Evolutionary conservation across 129 eudicot genomes (phyloP), one percentile per base, ranked within the genome.

Genomic region (Scalesia atractyloides): DNA sequence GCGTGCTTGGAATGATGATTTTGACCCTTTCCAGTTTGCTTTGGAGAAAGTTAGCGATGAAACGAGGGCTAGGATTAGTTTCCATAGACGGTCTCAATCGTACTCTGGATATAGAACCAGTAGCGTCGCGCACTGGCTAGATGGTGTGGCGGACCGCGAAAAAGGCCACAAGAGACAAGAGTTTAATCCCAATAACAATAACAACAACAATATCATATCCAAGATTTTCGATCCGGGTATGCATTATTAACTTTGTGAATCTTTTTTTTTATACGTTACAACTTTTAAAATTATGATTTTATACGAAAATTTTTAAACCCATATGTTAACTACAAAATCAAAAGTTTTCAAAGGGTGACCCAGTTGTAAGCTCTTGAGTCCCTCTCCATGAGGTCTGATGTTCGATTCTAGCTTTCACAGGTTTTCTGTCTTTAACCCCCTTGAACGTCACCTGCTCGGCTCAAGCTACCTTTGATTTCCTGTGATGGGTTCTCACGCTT

Each of bases 21-120:
- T 83, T 59, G 98, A 93, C 68, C 98, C 98, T 11, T 93, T 93
- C 54, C 51, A 61, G 69, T 81, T 66, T 73, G 98, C 98, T 44
- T 70, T 93, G 79, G 77, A 89, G 80, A 93, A 89, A 70, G 98
- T 89, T 62, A 85, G 79, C 16, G 81, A 84, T 4, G 96, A 87
- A 33, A 82, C 86, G 5, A 68, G 81, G 69, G 86, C 82, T 14
- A 59, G 87, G 49, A 60, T 43, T 30, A 81, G 85, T 72, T 71
- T 79, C 1, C 96, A 85, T 44, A 73, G 89, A 66, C 88, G 97
- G 26, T 48, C 86, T 1, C 85, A 82, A 3, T 92, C 97, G 0
- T 83, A 69, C 26, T 84, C 91, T 1, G 88, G 86, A 2, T 81
- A 66, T n/a, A 62, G 86, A 67, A 54, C 82, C 1, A 59, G 76